Percentiles rank a stretch among this genome's conserved stretches.
Conservation (phyloP, 148 eudicot species). For the Talinum fruticosum region DNA sequence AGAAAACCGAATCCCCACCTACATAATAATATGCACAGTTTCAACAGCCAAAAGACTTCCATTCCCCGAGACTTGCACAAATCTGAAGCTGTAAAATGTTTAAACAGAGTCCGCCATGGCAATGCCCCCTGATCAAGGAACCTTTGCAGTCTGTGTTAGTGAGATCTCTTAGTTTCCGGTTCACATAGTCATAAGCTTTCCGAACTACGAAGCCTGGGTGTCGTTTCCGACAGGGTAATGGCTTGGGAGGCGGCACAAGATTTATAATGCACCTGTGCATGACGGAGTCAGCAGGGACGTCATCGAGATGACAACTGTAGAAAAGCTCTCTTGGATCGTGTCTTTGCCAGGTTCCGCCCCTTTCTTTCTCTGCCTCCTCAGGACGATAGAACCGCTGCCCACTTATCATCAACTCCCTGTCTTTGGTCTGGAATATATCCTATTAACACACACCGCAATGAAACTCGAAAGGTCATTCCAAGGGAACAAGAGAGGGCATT, state of each 20-base stretch:
- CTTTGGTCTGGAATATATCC: constrained; percentile 61
- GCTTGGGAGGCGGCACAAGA: constrained; percentile 65
- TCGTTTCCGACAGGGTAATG: constrained; percentile 58
- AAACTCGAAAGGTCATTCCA: neutral
- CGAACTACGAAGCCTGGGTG: constrained; percentile 83
- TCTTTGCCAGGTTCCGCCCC: constrained; percentile 77
- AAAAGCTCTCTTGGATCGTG: constrained; percentile 75
- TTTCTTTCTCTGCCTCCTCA: constrained; percentile 76
- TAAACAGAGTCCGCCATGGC: neutral
- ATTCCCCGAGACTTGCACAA: neutral
- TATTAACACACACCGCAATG: constrained; percentile 30
- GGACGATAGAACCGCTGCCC: constrained; percentile 91
- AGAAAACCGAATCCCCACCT: neutral
- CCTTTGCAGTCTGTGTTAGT: constrained; percentile 72
- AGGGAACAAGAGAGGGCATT: neutral
- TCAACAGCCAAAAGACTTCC: neutral
- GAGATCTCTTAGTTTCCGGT: constrained; percentile 51
- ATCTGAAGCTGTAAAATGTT: neutral
- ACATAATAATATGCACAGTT: neutral
- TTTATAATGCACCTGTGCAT: constrained; percentile 94
- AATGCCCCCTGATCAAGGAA: neutral
- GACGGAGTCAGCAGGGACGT: constrained; percentile 64
- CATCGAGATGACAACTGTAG: constrained; percentile 76
- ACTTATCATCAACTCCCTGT: constrained; percentile 50
- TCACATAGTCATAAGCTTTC: constrained; percentile 66